Base-by-base conservation (phyloP, 306 rosid species). In the Pachyrhizus erosus region DNA sequence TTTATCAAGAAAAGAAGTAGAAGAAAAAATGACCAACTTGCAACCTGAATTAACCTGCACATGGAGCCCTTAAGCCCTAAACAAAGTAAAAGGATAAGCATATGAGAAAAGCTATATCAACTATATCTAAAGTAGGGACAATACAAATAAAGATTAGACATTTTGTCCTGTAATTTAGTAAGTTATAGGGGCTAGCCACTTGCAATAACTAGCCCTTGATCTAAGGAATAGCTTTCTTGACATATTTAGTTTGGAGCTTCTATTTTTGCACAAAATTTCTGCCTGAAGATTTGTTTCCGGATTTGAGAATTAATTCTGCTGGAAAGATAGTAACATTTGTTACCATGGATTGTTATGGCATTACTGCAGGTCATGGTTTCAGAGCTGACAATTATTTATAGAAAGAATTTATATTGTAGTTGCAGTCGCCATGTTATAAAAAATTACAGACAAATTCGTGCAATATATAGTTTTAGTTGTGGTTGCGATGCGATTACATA, bases 61-160 rank as follows among this genome's bases (percentile, higher is more conserved):
- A 65, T 31, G 68, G 68, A 61, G 68, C 5, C 0, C 43, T 33
- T 65, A 17, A 65, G 34, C 70, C 45, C 70, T 65, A 65, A 17
- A 33, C 70, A 65, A 65, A 65, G 70, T 65, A 65, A 65, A 65
- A 31, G 42, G 46, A 17, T 65, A 33, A 17, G 70, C 70, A 31
- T 65, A 15, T 7, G 45, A 65, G 45, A 65, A 65, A 65, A 65
- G 70, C 24, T 7, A 65, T 31, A 62, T 14, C 42, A 64, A 31
- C 23, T 31, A 31, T 23, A 31, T 33, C 70, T 33, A 33, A 31
- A 31, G 70, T 65, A 65, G 70, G 70, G 70, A 31, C 70, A 65
- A n/a, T 33, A 17, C 3, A 65, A 33, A 65, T 65, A 65, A 65
- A 7, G 45, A 65, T 37, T 5, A 31, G 7, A 65, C 70, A 33